Conservation (phyloP, 257 asterid genomes). For the Solanum pennellii region DNA sequence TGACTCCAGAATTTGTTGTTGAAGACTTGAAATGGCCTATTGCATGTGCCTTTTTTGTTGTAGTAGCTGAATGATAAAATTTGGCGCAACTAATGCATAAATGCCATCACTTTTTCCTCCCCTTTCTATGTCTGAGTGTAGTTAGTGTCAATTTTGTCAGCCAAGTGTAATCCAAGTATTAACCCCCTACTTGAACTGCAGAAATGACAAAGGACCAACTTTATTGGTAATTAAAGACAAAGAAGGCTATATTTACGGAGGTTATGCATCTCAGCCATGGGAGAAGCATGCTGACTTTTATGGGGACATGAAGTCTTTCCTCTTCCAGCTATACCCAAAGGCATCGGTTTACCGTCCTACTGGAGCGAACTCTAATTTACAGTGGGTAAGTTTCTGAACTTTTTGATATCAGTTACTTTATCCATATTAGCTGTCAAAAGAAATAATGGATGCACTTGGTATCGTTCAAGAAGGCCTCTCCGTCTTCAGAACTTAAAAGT, state of each 20-base stretch:
- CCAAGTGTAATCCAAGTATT: neutral
- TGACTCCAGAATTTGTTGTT: neutral
- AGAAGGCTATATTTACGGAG: constrained; percentile 82
- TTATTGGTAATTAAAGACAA: constrained; percentile 68
- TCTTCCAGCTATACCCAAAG: constrained; percentile 73
- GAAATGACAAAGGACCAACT: constrained; percentile 58
- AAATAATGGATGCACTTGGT: neutral
- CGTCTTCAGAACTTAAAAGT: neutral
- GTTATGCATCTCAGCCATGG: constrained; percentile 97
- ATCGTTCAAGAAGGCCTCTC: neutral
- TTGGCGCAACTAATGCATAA: neutral
- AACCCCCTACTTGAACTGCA: constrained; percentile 42
- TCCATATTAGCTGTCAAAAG: neutral
- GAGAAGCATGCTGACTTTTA: constrained; percentile 75
- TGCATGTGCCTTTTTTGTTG: neutral
- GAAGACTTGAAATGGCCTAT: neutral
- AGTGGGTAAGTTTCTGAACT: constrained; percentile 56
- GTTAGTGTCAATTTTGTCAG: neutral
- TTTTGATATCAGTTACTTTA: neutral
- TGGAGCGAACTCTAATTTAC: constrained; percentile 79
- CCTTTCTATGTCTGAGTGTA: neutral
- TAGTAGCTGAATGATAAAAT: neutral
- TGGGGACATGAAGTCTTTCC: constrained; percentile 78
- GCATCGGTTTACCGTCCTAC: constrained; percentile 79
- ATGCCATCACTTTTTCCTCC: neutral